Evolutionary conservation across 2,329 filamentous ascomycete species (phyloP).

Genomic region (Fusarium albidum): DNA sequence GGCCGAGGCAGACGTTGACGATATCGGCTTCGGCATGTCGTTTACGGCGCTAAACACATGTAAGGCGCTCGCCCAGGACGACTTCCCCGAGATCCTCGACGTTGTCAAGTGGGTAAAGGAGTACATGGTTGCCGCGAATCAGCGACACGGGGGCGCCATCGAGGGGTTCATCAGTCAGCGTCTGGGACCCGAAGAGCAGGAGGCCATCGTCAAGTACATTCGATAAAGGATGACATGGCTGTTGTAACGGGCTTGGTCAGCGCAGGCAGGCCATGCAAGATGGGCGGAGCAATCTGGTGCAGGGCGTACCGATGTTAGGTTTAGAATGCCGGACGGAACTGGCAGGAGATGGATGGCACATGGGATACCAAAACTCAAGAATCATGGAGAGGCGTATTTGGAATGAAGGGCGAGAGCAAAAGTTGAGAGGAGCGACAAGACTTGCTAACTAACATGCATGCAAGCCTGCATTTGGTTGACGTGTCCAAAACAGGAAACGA

Average conservation of each 20-base stretch:
- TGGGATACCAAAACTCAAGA: constrained; percentile 26
- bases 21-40: constrained; percentile 92
- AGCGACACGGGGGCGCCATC: constrained; percentile 74
- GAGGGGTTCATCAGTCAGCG: constrained; percentile 76
- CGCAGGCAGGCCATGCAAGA: constrained; percentile 4
- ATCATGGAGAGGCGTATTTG: constrained; percentile 4
- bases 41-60: constrained; percentile 95
- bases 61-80: constrained; percentile 76
- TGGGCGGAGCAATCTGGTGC: not conserved
- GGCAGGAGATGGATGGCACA: constrained; percentile 10
- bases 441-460: too few relatives aligned
- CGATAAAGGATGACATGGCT: constrained; percentile 37
- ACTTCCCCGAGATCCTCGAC: constrained; percentile 84
- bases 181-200: constrained; percentile 68
- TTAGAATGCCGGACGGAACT: not conserved
- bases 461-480: too few relatives aligned
- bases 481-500: too few relatives aligned
- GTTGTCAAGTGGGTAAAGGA: constrained; percentile 85
- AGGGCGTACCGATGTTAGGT: too few relatives aligned
- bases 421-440: not conserved
- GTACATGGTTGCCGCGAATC: constrained; percentile 81
- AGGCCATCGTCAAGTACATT: constrained; percentile 61
- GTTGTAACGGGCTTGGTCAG: not conserved
- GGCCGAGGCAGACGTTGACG: constrained; percentile 89
- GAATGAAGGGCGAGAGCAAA: constrained; percentile 13